These are phyloP conservation scores for Scytalidium sp. DNA, from an alignment of 2,329 filamentous ascomycete species.

Conservation along the genomic window DNA sequence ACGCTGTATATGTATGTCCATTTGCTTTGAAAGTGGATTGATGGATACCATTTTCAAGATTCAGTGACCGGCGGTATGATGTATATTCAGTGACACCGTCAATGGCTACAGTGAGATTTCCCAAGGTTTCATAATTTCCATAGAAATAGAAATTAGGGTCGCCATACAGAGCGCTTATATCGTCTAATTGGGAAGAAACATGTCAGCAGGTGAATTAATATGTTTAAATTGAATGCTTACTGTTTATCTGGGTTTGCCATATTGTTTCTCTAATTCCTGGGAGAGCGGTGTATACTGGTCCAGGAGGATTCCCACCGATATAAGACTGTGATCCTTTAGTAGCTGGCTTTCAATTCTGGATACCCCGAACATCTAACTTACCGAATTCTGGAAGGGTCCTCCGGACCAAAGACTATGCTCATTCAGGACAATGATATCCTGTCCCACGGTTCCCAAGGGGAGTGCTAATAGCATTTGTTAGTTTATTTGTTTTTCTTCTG, in stretches of 20 bases:
- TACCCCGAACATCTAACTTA: constrained; percentile 15
- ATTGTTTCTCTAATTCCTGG: constrained; percentile 3
- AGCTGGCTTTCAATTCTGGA: neutral
- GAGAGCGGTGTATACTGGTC: constrained; percentile 29
- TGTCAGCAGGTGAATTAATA: constrained; percentile 19
- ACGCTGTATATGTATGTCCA: neutral
- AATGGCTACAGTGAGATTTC: constrained; percentile 38
- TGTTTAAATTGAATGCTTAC: neutral
- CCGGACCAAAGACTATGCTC: constrained; percentile 38
- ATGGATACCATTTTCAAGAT: constrained; percentile 37
- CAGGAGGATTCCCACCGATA: constrained; percentile 40
- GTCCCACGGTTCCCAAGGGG: neutral
- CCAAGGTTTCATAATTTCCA: constrained; percentile 42
- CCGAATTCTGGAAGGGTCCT: constrained; percentile 41
- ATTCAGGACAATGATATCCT: neutral
- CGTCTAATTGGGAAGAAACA: constrained; percentile 40
- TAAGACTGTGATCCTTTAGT: constrained; percentile 31
- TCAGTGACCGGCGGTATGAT: constrained; percentile 35
- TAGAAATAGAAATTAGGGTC: constrained; percentile 36
- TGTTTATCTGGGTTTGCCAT: constrained; percentile 1
- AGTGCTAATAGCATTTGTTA: neutral
- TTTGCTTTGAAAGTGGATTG: constrained; percentile 25
- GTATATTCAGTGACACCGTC: constrained; percentile 22
- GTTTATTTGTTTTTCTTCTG: neutral
- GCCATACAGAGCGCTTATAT: constrained; percentile 40